Percentiles rank a stretch among this genome's conserved stretches.
phyloP scores from a whole-genome alignment of 1,284 basidiomycete species.

The Ceratobasidium sp. region DNA sequence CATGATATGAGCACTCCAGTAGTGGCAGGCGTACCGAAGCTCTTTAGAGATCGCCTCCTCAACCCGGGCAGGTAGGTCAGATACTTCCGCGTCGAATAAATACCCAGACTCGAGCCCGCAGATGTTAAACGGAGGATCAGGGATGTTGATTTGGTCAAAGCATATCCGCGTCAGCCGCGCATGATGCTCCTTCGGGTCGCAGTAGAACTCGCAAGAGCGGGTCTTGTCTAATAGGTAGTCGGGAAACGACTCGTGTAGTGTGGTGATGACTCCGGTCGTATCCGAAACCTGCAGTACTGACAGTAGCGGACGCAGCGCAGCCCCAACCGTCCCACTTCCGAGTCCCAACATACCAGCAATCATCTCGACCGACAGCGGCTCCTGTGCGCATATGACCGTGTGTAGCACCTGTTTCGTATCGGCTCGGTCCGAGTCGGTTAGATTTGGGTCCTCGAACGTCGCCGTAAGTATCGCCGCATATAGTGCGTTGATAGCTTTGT shows the following conservation, averaged over 20 bases:
- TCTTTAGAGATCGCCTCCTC: background rate
- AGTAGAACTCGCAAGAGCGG: background rate
- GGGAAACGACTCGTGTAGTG: conserved; percentile 14
- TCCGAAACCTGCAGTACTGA: conserved; percentile 21
- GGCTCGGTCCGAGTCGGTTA: background rate
- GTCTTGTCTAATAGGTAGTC: background rate
- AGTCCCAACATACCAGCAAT: background rate
- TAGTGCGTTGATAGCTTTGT: background rate
- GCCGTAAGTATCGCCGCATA: background rate
- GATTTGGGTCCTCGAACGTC: background rate
- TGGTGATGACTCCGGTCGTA: background rate
- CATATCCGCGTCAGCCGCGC: background rate
- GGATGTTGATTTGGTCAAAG: background rate
- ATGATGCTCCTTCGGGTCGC: background rate
- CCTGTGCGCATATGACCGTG: background rate
- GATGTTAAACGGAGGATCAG: background rate
- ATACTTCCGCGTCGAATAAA: background rate
- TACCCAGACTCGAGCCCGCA: background rate
- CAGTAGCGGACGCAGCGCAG: background rate
- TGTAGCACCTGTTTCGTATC: background rate
- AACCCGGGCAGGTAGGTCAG: background rate
- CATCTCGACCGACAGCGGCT: background rate
- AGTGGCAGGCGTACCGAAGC: conserved; percentile 9
- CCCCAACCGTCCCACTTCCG: background rate
- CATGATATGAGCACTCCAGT: conserved; percentile 3